These are phyloP conservation scores for Cydonia oblonga DNA, from an alignment of 331 rosid species.

Conservation along the genomic window DNA sequence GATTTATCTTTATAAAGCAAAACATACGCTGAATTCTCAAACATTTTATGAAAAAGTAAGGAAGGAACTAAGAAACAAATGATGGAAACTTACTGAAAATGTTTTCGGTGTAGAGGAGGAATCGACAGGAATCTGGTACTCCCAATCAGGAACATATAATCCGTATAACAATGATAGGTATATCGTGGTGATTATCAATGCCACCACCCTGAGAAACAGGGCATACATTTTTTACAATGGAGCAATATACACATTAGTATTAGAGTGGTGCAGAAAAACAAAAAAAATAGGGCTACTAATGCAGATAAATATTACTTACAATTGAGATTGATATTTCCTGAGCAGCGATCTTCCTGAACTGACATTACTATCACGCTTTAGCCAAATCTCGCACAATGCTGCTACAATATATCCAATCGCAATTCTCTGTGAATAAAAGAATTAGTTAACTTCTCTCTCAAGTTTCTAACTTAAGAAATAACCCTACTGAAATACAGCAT, in stretches of 20 bases:
- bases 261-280: background rate
- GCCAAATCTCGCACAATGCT: slow-evolving; percentile 92
- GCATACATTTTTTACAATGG: background rate
- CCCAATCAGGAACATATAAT: slow-evolving; percentile 86
- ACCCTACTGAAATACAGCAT: background rate
- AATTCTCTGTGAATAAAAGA: slow-evolving; percentile 50
- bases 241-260: background rate
- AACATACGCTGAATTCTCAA: background rate
- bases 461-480: background rate
- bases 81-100: slow-evolving; percentile 47
- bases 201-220: slow-evolving; percentile 39
- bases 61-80: background rate
- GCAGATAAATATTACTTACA: slow-evolving; percentile 31
- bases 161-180: slow-evolving; percentile 58
- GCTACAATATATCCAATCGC: slow-evolving; percentile 67
- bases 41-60: background rate
- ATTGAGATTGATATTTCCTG: slow-evolving; percentile 58
- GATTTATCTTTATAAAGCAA: background rate
- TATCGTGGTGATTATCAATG: slow-evolving; percentile 37
- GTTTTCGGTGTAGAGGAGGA: slow-evolving; percentile 32
- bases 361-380: slow-evolving; percentile 43
- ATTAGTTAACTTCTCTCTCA: background rate
- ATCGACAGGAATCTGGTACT: slow-evolving; percentile 47
- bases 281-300: background rate
- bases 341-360: slow-evolving; percentile 51